phyloP scores from a whole-genome alignment of 1,284 basidiomycete species.

The Cryptococcus depauperatus region DNA sequence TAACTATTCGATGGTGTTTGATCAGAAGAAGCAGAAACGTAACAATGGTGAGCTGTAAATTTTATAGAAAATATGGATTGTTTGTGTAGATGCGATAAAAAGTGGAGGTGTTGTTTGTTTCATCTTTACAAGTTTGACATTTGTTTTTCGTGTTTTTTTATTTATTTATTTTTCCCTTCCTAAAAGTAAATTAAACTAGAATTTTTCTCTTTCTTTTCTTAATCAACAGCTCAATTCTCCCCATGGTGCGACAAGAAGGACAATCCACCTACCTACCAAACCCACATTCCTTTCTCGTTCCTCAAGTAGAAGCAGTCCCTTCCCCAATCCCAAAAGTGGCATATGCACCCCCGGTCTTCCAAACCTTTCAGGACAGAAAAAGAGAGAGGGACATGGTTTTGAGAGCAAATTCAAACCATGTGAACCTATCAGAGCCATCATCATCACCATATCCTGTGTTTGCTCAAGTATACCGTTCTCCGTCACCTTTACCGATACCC shows the following conservation, averaged over 20 bases:
- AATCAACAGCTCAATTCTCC: too few species aligned
- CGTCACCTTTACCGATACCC: slow-evolving; percentile 1
- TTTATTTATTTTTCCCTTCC: too few species aligned
- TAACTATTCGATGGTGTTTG: slow-evolving; percentile 16
- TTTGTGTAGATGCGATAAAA: too few species aligned
- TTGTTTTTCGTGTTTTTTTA: too few species aligned
- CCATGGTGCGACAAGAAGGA: too few species aligned
- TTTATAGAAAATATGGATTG: too few species aligned
- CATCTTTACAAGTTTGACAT: too few species aligned
- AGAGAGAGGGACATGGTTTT: slow-evolving; percentile 32
- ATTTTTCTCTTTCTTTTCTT: too few species aligned
- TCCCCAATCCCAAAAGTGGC: slow-evolving; percentile 23
- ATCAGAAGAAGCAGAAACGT: slow-evolving; percentile 14
- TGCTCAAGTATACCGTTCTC: not conserved
- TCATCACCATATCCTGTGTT: not conserved
- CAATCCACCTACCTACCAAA: too few species aligned
- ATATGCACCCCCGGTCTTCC: slow-evolving; percentile 39
- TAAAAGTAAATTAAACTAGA: too few species aligned
- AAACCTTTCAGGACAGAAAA: slow-evolving; percentile 41
- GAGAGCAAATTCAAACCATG: slow-evolving; percentile 8
- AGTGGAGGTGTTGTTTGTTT: too few species aligned
- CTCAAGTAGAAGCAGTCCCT: slow-evolving; percentile 18
- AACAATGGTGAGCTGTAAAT: slow-evolving; percentile 15
- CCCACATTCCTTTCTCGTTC: slow-evolving; percentile 8
- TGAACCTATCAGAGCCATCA: too few species aligned